Evolutionary conservation across 164 flowering plant species (phyloP), one percentile per base, ranked within the genome.

Genomic region (Nymphaea thermarum): DNA sequence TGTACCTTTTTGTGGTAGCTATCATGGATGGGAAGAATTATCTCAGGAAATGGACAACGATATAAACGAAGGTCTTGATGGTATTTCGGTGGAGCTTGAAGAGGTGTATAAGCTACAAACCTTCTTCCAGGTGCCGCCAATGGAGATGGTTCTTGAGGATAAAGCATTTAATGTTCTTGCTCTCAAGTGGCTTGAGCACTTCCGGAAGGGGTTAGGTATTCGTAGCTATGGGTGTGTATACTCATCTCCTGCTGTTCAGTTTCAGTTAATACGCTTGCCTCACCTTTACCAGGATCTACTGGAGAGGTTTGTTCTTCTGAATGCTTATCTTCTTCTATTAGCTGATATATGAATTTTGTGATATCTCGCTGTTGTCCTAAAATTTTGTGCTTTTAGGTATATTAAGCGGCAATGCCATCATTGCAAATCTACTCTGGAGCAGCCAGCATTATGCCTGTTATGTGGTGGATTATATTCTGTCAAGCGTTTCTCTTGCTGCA

Each of bases 391-490:
- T 4, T 36, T 74, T 81, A 94, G 98, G 90, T 94, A 82, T 75
- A 83, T 94, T 71, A 94, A 91, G 75, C 85, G 75, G 74, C 68
- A 44, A 43, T 94, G 97, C 74, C 76, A 83, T 53, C 75, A 80
- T 42, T 94, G 99, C 78, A 80, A 80, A 25, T 41, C 65, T 67
- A 72, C 73, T 68, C 67, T 75, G 66, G 81, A 76, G 12, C 89
- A 94, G 11, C 91, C 98, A 62, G 93, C 89, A 69, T 71, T 94
- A 42, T 94, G 99, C 84, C 80, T 94, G 76, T 65, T 91, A 11
- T 94, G 99, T 82, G 98, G 98, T 69, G 83, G 81, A 80, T 65
- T 94, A 72, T 94, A 98, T 81, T 87, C 88, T 65, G 82, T 87
- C 17, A 78, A 51, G 70, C 82, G 92, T 96, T 86, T 83, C 71